Evolutionary conservation across 306 rosid genomes (phyloP).

Genomic region (Pachyrhizus erosus): DNA sequence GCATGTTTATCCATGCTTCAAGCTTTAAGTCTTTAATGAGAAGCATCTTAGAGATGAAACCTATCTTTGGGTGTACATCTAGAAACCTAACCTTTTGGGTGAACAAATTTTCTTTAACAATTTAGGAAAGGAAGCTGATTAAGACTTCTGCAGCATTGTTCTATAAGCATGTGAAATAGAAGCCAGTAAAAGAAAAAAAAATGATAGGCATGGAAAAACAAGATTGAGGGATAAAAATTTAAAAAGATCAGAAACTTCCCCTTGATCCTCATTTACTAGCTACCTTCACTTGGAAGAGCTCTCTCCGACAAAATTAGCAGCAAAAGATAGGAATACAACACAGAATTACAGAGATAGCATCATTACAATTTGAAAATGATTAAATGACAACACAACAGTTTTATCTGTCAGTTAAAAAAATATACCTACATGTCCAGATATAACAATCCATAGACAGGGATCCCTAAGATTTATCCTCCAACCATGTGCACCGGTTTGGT

Average conservation of each 20-base stretch:
- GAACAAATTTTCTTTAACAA: too few species aligned
- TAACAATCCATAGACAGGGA: constrained; percentile 58
- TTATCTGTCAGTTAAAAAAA: neutral
- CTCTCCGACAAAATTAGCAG: constrained; percentile 19
- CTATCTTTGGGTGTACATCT: too few species aligned
- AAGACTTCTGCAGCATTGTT: too few species aligned
- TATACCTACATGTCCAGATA: constrained; percentile 66
- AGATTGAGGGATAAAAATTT: neutral
- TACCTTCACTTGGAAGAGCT: neutral
- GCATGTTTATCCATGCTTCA: too few species aligned
- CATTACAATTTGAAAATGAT: constrained; percentile 13
- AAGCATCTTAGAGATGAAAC: too few species aligned
- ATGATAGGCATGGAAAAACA: too few species aligned
- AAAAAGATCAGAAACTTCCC: neutral
- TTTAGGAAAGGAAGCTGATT: too few species aligned
- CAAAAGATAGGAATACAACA: constrained; percentile 1
- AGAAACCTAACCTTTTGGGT: too few species aligned
- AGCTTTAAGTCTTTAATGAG: too few species aligned
- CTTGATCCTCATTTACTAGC: constrained; percentile 11
- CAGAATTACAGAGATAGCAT: neutral
- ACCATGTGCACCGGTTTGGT: constrained; percentile 41
- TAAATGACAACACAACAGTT: neutral
- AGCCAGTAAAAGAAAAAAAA: constrained; percentile 4
- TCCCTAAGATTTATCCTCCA: constrained; percentile 53
- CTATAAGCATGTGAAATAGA: constrained; percentile 21